These are phyloP conservation scores for Agaricus blazei DNA, from an alignment of 768 basidiomycete genomes.

Conservation along the genomic window DNA sequence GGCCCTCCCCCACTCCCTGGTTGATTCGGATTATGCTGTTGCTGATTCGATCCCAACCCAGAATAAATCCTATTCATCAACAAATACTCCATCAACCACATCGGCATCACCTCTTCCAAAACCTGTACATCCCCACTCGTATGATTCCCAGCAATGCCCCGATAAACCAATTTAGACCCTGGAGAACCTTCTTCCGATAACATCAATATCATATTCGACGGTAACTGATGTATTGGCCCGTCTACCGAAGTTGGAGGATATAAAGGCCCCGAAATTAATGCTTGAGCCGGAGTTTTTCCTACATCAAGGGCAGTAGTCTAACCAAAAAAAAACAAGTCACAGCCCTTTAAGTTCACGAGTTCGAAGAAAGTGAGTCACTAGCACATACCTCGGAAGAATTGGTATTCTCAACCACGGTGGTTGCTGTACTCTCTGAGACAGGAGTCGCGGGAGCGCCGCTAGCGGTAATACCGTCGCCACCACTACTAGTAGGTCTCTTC, in stretches of 20 bases:
- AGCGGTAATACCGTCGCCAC: background rate
- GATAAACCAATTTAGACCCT: conserved; percentile 74
- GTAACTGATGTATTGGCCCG: conserved; percentile 59
- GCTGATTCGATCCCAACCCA: background rate
- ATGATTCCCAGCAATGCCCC: conserved; percentile 55
- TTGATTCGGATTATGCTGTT: no score
- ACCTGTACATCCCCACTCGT: conserved; percentile 32
- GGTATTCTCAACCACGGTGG: conserved; percentile 16
- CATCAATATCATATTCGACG: conserved; percentile 56
- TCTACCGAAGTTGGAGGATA: conserved; percentile 69
- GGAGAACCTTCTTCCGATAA: conserved; percentile 79
- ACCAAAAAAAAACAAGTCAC: background rate
- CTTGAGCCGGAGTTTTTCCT: conserved; percentile 47
- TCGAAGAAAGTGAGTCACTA: background rate
- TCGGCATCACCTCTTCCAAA: conserved; percentile 76
- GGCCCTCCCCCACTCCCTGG: conserved; percentile 21
- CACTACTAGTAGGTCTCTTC: conserved; percentile 31
- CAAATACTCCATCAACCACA: conserved; percentile 88
- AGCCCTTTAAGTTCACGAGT: background rate
- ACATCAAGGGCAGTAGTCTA: conserved; percentile 15
- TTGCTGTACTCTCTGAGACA: conserved; percentile 17
- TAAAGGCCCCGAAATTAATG: conserved; percentile 48
- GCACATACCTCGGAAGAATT: conserved; percentile 22
- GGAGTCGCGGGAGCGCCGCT: conserved; percentile 16
- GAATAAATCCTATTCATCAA: conserved; percentile 57